Percentiles rank a stretch among this genome's conserved stretches.
Evolutionary conservation across 495 filamentous ascomycete genomes (phyloP).

Genomic region (Aspergillus baeticus): DNA sequence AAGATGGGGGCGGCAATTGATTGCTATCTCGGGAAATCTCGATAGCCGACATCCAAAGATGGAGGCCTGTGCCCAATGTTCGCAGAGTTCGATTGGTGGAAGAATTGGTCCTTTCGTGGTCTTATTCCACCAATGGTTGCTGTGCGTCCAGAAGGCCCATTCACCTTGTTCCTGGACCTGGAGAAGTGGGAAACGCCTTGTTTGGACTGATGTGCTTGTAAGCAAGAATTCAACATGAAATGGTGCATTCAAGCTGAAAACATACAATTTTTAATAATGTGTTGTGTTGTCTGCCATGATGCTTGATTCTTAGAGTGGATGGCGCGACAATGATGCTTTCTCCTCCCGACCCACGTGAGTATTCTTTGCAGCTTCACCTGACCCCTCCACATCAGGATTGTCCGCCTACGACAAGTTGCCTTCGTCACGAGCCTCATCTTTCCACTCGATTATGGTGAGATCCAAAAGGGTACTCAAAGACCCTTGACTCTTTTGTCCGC

Average conservation of each 20-base stretch:
- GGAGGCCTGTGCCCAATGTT: conserved; percentile 17
- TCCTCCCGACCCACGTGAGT: conserved; percentile 25
- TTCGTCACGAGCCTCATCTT: not conserved
- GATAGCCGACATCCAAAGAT: conserved; percentile 37
- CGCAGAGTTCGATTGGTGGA: conserved; percentile 30
- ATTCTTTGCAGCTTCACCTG: conserved; percentile 1
- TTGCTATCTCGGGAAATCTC: conserved; percentile 30
- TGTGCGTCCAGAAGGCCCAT: too few species aligned
- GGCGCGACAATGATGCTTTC: not conserved
- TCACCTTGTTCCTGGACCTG: too few species aligned
- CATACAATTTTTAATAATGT: too few species aligned
- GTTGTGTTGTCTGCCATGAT: not conserved
- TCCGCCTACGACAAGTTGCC: not conserved
- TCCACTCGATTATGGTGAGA: conserved; percentile 1
- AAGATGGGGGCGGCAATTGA: conserved; percentile 25
- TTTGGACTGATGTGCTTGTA: not conserved
- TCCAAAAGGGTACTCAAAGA: not conserved
- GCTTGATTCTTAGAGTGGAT: not conserved
- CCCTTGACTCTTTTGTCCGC: not conserved
- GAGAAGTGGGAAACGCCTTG: not conserved
- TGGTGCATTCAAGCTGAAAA: too few species aligned
- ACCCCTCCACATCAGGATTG: not conserved
- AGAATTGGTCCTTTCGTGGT: conserved; percentile 3
- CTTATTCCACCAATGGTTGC: too few species aligned
- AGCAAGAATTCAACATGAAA: too few species aligned